A percentile compares a stretch with the other conserved stretches of the same genome.
Conservation (phyloP, 2,329 filamentous ascomycete species). For the Trichophyton mentagrophytes region DNA sequence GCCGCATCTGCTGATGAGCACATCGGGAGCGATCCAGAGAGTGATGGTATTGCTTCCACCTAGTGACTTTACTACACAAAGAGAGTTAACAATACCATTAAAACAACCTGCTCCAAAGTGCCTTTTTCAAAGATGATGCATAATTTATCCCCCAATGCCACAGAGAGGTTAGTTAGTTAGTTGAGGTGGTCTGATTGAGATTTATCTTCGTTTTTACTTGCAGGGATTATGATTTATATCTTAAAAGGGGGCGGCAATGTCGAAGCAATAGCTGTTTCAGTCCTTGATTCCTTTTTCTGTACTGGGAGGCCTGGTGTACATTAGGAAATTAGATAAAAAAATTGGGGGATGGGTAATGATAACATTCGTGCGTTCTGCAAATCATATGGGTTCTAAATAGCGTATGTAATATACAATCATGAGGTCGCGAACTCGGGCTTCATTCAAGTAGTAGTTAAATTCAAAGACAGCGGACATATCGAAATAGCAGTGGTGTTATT, state of each 20-base stretch:
- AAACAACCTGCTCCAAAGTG: neutral
- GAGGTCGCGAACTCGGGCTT: neutral
- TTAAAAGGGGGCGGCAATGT: neutral
- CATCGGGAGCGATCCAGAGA: neutral
- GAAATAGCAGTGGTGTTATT: too few relatives aligned
- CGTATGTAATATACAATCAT: neutral
- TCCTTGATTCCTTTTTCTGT: neutral
- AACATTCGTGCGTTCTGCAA: neutral
- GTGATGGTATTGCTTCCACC: neutral
- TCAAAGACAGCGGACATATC: too few relatives aligned
- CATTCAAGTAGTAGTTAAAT: too few relatives aligned
- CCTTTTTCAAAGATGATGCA: neutral
- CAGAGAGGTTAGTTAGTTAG: neutral
- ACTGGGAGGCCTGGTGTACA: neutral
- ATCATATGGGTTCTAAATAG: neutral
- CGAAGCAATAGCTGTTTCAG: neutral
- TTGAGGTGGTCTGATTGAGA: neutral
- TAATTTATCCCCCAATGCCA: neutral
- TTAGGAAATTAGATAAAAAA: conserved; percentile 4
- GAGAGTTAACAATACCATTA: neutral
- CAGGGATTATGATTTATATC: neutral
- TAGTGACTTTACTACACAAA: neutral
- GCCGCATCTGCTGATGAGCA: neutral
- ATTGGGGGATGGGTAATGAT: neutral
- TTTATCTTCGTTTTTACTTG: neutral